Base-by-base conservation (phyloP, 768 basidiomycete species). In the Leccinellum luteum region DNA sequence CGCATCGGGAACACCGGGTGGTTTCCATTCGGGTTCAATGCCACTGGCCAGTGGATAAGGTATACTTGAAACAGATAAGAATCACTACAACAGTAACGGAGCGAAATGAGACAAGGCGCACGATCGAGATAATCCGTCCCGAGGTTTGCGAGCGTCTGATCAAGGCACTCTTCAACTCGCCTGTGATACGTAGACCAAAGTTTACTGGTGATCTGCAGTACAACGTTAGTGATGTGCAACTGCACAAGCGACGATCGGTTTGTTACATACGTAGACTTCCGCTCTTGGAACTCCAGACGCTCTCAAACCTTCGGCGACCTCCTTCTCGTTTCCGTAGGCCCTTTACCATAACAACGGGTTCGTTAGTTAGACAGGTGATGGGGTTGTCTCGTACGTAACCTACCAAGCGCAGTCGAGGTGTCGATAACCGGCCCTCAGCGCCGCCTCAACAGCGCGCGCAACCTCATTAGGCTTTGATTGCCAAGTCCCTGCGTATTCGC, bases 61-160 rank as follows among this genome's bases (percentile, higher is more conserved):
- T 86, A 88, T 55, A 89, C 81, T 64, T 10, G 43, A 55, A 5
- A 21, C 8, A 9, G 17, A 38, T 8, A 38, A 43, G 9, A 6
- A 12, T 59, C 41, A 52, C 15, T 30, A 51, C 13, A 17, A 14
- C 9, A 47, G 32, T 1, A 65, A 32, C 2, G 51, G 17, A 21
- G 43, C 12, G 3, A 48, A 23, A n/a, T 25, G 19, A 6, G 19
- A n/a, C 15, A 31, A n/a, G 60, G 76, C 80, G 70, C 65, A 86
- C 89, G 76, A 59, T 95, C 93, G 25, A 95, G 81, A 73, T 94
- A 94, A 75, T 92, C 86, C 31, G 82, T 83, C n/a, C 87, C 91
- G 31, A 96, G 84, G 65, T 85, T 85, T 23, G 82, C 79, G 14
- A 95, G 84, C 15, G 89, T 86, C 66, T 86, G 79, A 68, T 93